phyloP scores from a whole-genome alignment of 768 basidiomycete genomes.

The Xerocomellus chrysenteron region DNA sequence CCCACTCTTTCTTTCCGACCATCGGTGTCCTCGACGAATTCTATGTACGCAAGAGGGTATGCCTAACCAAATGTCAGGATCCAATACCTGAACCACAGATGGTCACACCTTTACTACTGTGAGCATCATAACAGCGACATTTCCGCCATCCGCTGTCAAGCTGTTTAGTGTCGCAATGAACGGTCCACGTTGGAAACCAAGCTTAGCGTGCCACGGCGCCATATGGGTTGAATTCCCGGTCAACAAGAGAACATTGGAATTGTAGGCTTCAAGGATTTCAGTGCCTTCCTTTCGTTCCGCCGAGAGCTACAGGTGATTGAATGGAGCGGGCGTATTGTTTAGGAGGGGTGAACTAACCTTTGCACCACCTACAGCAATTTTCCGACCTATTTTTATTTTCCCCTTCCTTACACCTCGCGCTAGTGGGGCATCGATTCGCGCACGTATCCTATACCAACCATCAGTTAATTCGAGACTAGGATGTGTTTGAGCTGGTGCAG shows the following conservation, averaged over 20 bases:
- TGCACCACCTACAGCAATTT: slow-evolving; percentile 78
- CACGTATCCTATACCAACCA: slow-evolving; percentile 91
- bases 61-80: slow-evolving; percentile 37
- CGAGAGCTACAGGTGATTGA: slow-evolving; percentile 48
- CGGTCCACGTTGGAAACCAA: slow-evolving; percentile 71
- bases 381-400: slow-evolving; percentile 72
- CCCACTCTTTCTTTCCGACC: slow-evolving; percentile 54
- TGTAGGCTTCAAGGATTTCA: slow-evolving; percentile 81
- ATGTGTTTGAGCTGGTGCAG: slow-evolving; percentile 36
- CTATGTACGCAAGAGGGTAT: slow-evolving; percentile 79
- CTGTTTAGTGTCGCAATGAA: slow-evolving; percentile 77
- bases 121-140: slow-evolving; percentile 71
- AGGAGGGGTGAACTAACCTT: slow-evolving; percentile 49
- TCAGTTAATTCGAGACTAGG: slow-evolving; percentile 90
- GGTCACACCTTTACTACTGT: slow-evolving; percentile 59
- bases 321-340: not conserved
- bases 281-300: slow-evolving; percentile 71
- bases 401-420: slow-evolving; percentile 66
- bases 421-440: slow-evolving; percentile 72
- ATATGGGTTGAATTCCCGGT: slow-evolving; percentile 85
- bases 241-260: slow-evolving; percentile 62
- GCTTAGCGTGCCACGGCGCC: slow-evolving; percentile 83
- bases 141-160: slow-evolving; percentile 79
- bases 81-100: not conserved
- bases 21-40: slow-evolving; percentile 51